phyloP scores from a whole-genome alignment of 805 yeast species.

The Pichia scutulata region DNA sequence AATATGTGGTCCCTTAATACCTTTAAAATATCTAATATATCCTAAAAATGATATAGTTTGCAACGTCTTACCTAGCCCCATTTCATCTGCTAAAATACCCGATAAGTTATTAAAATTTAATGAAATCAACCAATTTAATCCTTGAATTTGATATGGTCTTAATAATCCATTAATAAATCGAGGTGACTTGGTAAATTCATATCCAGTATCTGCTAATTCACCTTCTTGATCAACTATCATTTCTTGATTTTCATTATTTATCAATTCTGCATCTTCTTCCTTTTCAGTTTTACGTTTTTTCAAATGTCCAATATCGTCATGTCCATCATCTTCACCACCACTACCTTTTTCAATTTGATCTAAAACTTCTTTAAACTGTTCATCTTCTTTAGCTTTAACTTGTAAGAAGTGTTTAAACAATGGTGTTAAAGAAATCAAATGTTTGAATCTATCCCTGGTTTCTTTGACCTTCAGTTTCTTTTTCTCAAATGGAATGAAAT shows the following conservation, averaged over 20 bases:
- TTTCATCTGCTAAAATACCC: constrained; percentile 78
- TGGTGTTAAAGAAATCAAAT: constrained; percentile 56
- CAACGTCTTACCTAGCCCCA: constrained; percentile 79
- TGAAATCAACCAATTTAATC: constrained; percentile 70
- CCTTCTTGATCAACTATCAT: constrained; percentile 13
- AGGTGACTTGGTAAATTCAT: constrained; percentile 47
- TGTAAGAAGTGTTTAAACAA: constrained; percentile 64
- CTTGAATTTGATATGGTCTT: constrained; percentile 73
- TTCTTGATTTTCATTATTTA: constrained; percentile 27
- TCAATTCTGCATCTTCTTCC: constrained; percentile 70
- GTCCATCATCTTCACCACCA: too few species aligned
- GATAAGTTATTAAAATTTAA: constrained; percentile 60
- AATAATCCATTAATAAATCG: constrained; percentile 49
- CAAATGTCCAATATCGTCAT: constrained; percentile 10
- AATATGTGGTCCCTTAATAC: constrained; percentile 62
- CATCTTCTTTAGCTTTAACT: constrained; percentile 55
- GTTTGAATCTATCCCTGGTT: constrained; percentile 60
- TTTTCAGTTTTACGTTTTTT: constrained; percentile 56
- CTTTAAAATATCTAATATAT: constrained; percentile 54
- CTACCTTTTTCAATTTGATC: constrained; percentile 29
- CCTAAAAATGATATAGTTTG: constrained; percentile 76
- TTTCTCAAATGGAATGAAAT: constrained; percentile 29
- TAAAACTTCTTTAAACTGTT: constrained; percentile 45
- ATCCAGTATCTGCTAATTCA: constrained; percentile 21
- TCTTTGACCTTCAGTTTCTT: constrained; percentile 42